Evolutionary conservation across 345 rosid genomes (phyloP), one percentile per base, ranked within the genome.

Genomic region (Gossypium australe): DNA sequence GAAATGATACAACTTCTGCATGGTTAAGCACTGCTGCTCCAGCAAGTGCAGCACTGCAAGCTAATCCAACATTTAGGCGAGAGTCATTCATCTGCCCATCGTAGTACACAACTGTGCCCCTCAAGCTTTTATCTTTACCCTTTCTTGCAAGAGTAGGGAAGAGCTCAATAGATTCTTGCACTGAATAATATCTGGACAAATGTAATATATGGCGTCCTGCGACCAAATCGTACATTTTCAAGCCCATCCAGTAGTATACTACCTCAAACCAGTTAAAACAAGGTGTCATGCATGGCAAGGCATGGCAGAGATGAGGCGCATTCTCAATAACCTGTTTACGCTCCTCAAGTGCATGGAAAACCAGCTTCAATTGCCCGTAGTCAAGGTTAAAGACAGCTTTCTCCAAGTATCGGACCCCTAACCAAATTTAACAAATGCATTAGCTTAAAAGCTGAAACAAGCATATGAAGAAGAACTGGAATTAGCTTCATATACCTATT

Each of bases 51-150:
- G 98, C 97, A 80, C 94, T 91, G 71, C 91, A 87, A 13, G 97
- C 98, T 80, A 94, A 82, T 73, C 89, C 92, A 67, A 94, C 93
- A 82, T 92, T 94, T 49, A 94, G 66, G 68, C 97, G 90, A 7
- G 98, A 89, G 79, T 94, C 98, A 86, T 94, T 94, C 98, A 94
- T 94, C 80, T 94, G 98, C 16, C 98, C 98, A 58, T 94, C 98
- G 70, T 94, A 92, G 76, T 94, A 94, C 45, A 94, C 98, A 79
- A 94, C 97, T 2, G 97, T 87, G 4, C 98, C 98, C 87, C 78
- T 90, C 80, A 94, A 79, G 75, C 34, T 90, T 80, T 80, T 86
- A 74, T 85, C 87, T 45, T 88, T 84, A 48, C 89, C 97, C 78
- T 82, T 87, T 87, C 74, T 89, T 43, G 93, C 97, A 72, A 94